Percentiles rank a stretch among this genome's conserved stretches.
Conservation (phyloP, 164 flowering plant genomes). For the Piper longum region DNA sequence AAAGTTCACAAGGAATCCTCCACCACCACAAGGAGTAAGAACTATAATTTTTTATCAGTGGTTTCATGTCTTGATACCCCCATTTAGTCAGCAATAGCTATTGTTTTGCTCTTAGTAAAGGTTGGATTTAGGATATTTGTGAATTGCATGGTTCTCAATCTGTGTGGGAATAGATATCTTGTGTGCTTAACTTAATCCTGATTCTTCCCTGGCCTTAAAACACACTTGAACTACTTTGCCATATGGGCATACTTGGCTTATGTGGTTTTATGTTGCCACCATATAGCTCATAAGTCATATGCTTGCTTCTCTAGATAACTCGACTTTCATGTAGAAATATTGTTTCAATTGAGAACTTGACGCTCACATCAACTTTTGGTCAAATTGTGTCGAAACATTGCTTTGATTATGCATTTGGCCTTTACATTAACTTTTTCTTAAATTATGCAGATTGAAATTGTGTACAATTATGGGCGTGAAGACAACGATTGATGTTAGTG, state of each 20-base stretch:
- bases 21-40: constrained; percentile 80
- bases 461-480: constrained; percentile 64
- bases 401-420: too few species aligned
- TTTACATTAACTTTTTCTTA: constrained; percentile 19
- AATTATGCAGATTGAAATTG: constrained; percentile 89
- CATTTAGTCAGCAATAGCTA: not conserved
- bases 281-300: too few species aligned
- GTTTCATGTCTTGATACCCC: not conserved
- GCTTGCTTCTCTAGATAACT: not conserved
- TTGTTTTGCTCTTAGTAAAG: not conserved
- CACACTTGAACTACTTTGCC: not conserved
- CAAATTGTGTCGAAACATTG: not conserved
- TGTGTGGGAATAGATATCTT: not conserved
- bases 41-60: not conserved
- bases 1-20: constrained; percentile 77
- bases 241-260: not conserved
- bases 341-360: not conserved
- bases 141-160: not conserved
- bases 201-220: too few species aligned
- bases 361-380: not conserved
- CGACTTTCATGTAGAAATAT: not conserved
- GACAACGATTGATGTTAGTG: constrained; percentile 25
- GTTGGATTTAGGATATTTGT: not conserved
- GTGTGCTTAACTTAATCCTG: not conserved
- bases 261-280: not conserved